These are phyloP conservation scores for Termitomyces sp. DNA, from an alignment of 768 basidiomycete genomes.

Conservation along the genomic window DNA sequence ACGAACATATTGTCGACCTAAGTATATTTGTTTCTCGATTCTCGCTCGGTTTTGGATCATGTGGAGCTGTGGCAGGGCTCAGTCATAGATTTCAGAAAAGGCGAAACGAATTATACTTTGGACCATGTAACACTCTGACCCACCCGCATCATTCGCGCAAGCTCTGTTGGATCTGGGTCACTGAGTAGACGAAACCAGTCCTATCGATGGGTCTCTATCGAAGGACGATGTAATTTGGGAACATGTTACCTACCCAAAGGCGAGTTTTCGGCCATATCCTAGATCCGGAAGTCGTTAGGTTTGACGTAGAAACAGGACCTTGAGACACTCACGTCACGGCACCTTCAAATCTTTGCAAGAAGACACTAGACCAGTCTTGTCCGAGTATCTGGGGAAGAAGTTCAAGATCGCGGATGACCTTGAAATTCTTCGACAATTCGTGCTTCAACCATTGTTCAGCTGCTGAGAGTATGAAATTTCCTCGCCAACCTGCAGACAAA, in stretches of 20 bases:
- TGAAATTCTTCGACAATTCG: constrained; percentile 95
- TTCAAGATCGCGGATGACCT: constrained; percentile 95
- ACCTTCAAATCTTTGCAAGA: constrained; percentile 90
- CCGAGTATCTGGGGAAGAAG: constrained; percentile 90
- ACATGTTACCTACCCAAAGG: constrained; percentile 44
- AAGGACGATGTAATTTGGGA: not conserved
- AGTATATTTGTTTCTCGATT: constrained; percentile 76
- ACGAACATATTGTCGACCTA: constrained; percentile 72
- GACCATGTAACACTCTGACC: constrained; percentile 96
- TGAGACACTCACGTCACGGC: constrained; percentile 65
- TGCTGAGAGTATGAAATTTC: constrained; percentile 88
- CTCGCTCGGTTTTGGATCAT: constrained; percentile 91
- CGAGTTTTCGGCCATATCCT: constrained; percentile 87
- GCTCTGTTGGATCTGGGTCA: constrained; percentile 75
- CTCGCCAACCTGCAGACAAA: constrained; percentile 73
- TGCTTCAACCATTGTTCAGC: constrained; percentile 94
- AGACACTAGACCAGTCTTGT: constrained; percentile 95
- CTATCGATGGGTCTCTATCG: constrained; percentile 26
- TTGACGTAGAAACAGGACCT: constrained; percentile 18
- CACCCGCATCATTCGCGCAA: constrained; percentile 81
- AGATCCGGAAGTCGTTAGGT: constrained; percentile 4
- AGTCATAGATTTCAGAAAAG: not conserved
- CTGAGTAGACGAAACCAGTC: constrained; percentile 83
- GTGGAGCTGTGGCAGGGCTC: constrained; percentile 51
- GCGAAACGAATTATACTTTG: constrained; percentile 48